A percentile compares a stretch with the other conserved stretches of the same genome.
Conservation (phyloP, 192 early-diverging fungal genomes). For the Podila epigama region DNA sequence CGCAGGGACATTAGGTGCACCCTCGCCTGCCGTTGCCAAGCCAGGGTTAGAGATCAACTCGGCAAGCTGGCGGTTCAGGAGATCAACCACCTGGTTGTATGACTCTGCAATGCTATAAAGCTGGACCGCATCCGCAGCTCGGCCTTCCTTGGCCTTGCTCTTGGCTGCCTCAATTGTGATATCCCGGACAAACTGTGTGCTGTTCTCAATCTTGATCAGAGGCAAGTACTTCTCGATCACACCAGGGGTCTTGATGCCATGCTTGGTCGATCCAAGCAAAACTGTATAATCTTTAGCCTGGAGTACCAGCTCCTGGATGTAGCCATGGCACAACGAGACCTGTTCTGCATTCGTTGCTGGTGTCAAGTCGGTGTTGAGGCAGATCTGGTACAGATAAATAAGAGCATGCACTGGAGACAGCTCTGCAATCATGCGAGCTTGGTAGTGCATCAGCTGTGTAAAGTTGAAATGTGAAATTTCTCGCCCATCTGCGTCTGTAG, state of each 20-base stretch:
- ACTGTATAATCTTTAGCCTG: conserved; percentile 64
- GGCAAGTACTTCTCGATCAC: conserved; percentile 72
- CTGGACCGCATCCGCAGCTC: conserved; percentile 75
- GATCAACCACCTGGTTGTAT: conserved; percentile 71
- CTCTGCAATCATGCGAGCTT: conserved; percentile 33
- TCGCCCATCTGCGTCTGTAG: conserved; percentile 46
- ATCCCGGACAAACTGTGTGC: conserved; percentile 67
- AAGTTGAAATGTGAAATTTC: conserved; percentile 40
- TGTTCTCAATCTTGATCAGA: conserved; percentile 65
- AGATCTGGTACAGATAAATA: conserved; percentile 69
- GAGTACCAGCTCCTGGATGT: conserved; percentile 69
- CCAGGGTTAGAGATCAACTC: conserved; percentile 59
- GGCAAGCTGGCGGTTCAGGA: conserved; percentile 74
- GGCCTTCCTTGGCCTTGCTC: conserved; percentile 72
- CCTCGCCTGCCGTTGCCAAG: conserved; percentile 11
- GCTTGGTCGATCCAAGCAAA: conserved; percentile 57
- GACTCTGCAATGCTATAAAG: conserved; percentile 79
- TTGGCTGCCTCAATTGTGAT: conserved; percentile 76
- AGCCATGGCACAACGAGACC: conserved; percentile 54
- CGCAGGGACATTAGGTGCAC: conserved; percentile 30
- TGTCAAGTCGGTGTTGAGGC: conserved; percentile 56
- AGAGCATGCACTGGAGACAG: conserved; percentile 62
- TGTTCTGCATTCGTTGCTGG: conserved; percentile 56
- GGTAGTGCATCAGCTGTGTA: conserved; percentile 34
- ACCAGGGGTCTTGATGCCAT: conserved; percentile 61